A percentile compares a stretch with the other conserved stretches of the same genome.
These are phyloP conservation scores for Microbotryum violaceum DNA, from an alignment of 1,284 basidiomycete genomes.

Conservation along the genomic window DNA sequence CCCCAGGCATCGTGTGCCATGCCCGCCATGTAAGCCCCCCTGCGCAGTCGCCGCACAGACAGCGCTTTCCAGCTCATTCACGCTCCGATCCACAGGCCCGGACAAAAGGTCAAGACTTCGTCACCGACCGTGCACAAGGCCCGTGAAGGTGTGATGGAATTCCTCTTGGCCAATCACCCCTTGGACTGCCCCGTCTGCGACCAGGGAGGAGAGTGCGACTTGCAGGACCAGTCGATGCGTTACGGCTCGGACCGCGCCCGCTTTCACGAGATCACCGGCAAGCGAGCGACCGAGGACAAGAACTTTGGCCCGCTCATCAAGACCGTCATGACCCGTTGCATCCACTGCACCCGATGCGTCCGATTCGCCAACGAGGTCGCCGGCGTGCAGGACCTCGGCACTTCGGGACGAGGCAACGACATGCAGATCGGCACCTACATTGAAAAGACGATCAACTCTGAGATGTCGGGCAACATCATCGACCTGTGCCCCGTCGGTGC, in stretches of 20 bases:
- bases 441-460: slow-evolving; percentile 94
- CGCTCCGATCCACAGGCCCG: slow-evolving; percentile 48
- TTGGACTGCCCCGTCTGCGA: slow-evolving; percentile 98
- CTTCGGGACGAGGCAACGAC: slow-evolving; percentile 95
- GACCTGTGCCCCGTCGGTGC: slow-evolving; percentile 97
- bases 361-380: slow-evolving; percentile 99
- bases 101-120: slow-evolving; percentile 92
- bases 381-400: slow-evolving; percentile 94
- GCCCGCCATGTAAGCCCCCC: slow-evolving; percentile 66
- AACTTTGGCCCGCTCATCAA: slow-evolving; percentile 96
- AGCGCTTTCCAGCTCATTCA: background rate
- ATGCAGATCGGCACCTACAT: slow-evolving; percentile 98
- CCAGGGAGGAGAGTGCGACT: slow-evolving; percentile 78
- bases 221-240: slow-evolving; percentile 99
- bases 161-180: slow-evolving; percentile 93
- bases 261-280: slow-evolving; percentile 96
- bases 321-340: slow-evolving; percentile 99
- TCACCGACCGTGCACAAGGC: slow-evolving; percentile 92
- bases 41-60: too few relatives aligned
- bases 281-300: slow-evolving; percentile 98
- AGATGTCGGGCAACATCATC: slow-evolving; percentile 94
- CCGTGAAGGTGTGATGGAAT: slow-evolving; percentile 97
- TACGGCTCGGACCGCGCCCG: slow-evolving; percentile 95
- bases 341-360: slow-evolving; percentile 98
- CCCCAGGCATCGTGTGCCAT: slow-evolving; percentile 60